A percentile compares a stretch with the other conserved stretches of the same genome.
Evolutionary conservation across 179 eudicot genomes (phyloP).

Genomic region (Silene vulgaris): DNA sequence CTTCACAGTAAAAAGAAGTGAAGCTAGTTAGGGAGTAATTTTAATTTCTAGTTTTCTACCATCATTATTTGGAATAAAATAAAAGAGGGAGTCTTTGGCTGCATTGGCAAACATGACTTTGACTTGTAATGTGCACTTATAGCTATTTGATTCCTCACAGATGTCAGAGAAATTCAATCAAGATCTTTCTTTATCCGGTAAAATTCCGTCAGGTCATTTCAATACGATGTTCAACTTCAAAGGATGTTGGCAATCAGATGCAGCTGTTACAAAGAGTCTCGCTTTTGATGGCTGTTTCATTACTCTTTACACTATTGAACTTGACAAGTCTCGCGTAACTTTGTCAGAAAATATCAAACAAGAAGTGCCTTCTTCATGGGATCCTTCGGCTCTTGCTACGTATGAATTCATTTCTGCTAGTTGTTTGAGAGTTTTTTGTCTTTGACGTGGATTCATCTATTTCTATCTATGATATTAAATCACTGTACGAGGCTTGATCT

Average conservation of each 20-base stretch:
- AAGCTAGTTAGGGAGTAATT: no score
- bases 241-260: slow-evolving; percentile 92
- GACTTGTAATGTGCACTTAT: background rate
- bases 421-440: background rate
- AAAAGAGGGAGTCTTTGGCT: background rate
- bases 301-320: slow-evolving; percentile 70
- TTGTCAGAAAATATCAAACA: slow-evolving; percentile 64
- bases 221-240: slow-evolving; percentile 66
- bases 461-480: background rate
- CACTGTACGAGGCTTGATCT: background rate
- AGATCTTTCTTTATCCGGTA: slow-evolving; percentile 67
- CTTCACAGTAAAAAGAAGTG: no score
- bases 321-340: slow-evolving; percentile 56
- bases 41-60: no score
- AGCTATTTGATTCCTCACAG: slow-evolving; percentile 32
- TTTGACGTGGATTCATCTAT: background rate
- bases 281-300: slow-evolving; percentile 94
- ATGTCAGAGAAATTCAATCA: slow-evolving; percentile 94
- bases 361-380: slow-evolving; percentile 89
- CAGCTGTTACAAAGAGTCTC: slow-evolving; percentile 62
- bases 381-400: slow-evolving; percentile 82
- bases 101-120: background rate
- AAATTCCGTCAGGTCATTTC: slow-evolving; percentile 85
- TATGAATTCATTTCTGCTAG: slow-evolving; percentile 33
- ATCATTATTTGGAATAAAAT: background rate